A percentile compares a stretch with the other conserved stretches of the same genome.
These are phyloP conservation scores for Colletotrichum eleusines DNA, from an alignment of 2,329 filamentous ascomycete genomes.

Conservation along the genomic window DNA sequence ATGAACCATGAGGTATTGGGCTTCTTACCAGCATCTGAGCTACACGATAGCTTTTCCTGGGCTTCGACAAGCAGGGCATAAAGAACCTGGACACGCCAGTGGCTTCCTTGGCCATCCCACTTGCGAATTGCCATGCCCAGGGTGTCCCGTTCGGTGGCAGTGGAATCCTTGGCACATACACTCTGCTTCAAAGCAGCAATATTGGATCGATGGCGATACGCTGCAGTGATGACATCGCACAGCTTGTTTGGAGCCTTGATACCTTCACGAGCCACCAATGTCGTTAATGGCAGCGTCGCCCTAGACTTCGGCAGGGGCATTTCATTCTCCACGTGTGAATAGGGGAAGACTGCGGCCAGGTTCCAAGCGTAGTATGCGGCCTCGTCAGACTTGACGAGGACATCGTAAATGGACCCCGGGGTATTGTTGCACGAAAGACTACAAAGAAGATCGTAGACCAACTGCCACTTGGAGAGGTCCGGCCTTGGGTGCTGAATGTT, in stretches of 20 bases:
- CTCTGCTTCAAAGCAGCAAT: conserved; percentile 73
- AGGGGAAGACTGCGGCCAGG: conserved; percentile 80
- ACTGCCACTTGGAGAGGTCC: conserved; percentile 69
- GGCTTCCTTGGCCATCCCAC: conserved; percentile 72
- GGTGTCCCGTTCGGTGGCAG: conserved; percentile 67
- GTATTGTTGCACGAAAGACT: conserved; percentile 59
- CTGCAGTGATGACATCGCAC: conserved; percentile 73
- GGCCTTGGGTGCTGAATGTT: conserved; percentile 65
- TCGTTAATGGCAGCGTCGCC: conserved; percentile 61
- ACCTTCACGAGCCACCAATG: conserved; percentile 78
- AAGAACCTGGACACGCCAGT: conserved; percentile 79
- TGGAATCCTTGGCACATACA: conserved; percentile 59
- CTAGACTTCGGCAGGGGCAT: conserved; percentile 55
- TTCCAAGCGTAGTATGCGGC: conserved; percentile 82
- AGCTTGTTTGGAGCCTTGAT: conserved; percentile 84
- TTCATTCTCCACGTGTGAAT: conserved; percentile 66
- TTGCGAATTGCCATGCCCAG: conserved; percentile 80
- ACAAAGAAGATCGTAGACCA: conserved; percentile 74
- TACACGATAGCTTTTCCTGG: conserved; percentile 52
- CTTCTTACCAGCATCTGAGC: conserved; percentile 25
- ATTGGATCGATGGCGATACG: conserved; percentile 70
- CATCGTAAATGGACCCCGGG: conserved; percentile 61
- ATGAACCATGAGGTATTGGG: background rate
- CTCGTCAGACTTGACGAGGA: conserved; percentile 72
- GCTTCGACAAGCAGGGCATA: conserved; percentile 76